These are phyloP conservation scores for Stereum hirsutum DNA, from an alignment of 1,284 basidiomycete species.

Conservation along the genomic window DNA sequence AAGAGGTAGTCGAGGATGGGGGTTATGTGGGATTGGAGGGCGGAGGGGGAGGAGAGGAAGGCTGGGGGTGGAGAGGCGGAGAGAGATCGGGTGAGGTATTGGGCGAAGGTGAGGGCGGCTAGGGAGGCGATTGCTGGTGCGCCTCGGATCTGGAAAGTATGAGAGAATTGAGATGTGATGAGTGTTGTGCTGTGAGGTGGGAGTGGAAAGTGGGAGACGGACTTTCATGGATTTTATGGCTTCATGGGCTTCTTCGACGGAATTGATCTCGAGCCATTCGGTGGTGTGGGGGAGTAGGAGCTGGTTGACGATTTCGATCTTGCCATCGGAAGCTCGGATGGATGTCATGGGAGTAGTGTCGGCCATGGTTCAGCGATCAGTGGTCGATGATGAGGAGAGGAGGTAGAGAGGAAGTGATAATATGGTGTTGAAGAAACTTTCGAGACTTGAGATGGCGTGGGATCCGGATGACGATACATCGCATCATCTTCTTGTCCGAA, in stretches of 20 bases:
- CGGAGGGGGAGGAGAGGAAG: constrained; percentile 37
- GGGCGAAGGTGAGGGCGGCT: constrained; percentile 72
- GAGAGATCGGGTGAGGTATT: constrained; percentile 43
- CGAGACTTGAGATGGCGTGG: too few relatives aligned
- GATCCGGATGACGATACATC: too few relatives aligned
- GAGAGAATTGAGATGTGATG: constrained; percentile 2
- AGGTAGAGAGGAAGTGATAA: too few relatives aligned
- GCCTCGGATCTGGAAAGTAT: constrained; percentile 61
- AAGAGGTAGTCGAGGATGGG: constrained; percentile 64
- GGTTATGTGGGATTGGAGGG: constrained; percentile 42
- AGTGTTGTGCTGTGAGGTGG: background rate
- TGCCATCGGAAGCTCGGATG: constrained; percentile 54
- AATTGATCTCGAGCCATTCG: constrained; percentile 62
- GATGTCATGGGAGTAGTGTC: constrained; percentile 38
- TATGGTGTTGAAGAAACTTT: too few relatives aligned
- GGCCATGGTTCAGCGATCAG: too few relatives aligned
- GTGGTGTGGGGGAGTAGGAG: constrained; percentile 76
- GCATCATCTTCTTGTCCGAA: too few relatives aligned
- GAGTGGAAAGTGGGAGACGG: constrained; percentile 9
- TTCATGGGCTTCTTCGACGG: constrained; percentile 76
- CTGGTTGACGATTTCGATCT: constrained; percentile 81
- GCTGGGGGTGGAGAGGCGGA: constrained; percentile 32
- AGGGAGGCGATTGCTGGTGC: constrained; percentile 93
- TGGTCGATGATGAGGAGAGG: too few relatives aligned
- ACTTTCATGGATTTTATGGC: constrained; percentile 93